Base-by-base conservation (phyloP, 352 stramenopile species). In the Globisporangium nagaii region DNA sequence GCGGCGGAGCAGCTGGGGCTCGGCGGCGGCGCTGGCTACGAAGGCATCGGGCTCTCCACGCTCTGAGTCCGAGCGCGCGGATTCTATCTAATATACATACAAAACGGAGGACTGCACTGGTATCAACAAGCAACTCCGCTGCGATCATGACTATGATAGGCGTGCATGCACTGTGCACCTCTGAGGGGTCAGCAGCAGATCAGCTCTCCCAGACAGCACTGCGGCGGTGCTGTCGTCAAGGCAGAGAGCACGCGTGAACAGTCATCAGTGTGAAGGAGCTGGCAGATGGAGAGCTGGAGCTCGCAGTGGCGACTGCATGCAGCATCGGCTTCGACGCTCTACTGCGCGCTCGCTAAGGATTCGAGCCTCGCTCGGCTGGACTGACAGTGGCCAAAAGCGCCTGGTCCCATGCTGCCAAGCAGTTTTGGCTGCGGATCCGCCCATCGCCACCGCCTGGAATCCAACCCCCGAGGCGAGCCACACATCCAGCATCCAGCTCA, bases 41-140 rank as follows among this genome's bases (percentile, higher is more conserved):
- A 93, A 54, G 84, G 79, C 36, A 56, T 93, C 34, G 84, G 84
- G 19, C 43, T 89, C 22, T 69, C 66, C 41, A 68, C 74, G 52
- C 73, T 93, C 11, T 93, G 72, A 65, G 19, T n/a, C n/a, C 24
- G 27, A 39, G 2, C 27, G 10, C 10, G 24, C 11, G 2, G 31
- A 20, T 27, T 27, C 28, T 53, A 42, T 32, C 41, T 34, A 51
- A 34, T 42, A 41, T 50, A 24, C 27, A 31, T 19, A n/a, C n/a
- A n/a, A n/a, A n/a, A n/a, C n/a, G n/a, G n/a, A n/a, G n/a, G 25
- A 50, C 20, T 37, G 30, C 5, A 51, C 25, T 24, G 32, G 13
- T 48, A 30, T 12, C 36, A 28, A 24, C 36, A 24, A 24, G 36
- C 22, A n/a, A n/a, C n/a, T 17, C 36, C n/a, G 8, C 36, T 10